Conservation (phyloP, 305 asterid species). For the Solanum chacoense region DNA sequence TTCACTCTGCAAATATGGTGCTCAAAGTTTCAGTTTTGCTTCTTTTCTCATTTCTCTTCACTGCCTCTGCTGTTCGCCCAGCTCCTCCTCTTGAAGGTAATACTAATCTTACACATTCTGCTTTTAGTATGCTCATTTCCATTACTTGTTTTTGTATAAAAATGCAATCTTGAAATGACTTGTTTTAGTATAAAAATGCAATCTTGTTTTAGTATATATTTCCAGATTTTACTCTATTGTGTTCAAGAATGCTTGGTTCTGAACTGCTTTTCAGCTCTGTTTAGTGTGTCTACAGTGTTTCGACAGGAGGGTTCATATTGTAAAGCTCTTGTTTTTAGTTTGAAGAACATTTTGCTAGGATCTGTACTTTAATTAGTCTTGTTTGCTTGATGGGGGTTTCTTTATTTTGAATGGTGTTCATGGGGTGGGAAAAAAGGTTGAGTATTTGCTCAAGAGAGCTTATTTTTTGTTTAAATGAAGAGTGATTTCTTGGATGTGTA, state of each 20-base stretch:
- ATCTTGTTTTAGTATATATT: not conserved
- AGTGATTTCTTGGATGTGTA: not conserved
- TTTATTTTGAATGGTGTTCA: not conserved
- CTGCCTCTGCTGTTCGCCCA: conserved; percentile 21
- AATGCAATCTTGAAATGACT: not conserved
- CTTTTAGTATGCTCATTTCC: not conserved
- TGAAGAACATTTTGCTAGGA: not conserved
- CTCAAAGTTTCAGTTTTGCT: conserved; percentile 12
- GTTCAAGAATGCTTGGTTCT: not conserved
- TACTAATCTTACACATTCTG: not conserved
- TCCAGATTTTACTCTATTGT: not conserved
- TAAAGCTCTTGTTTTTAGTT: not conserved
- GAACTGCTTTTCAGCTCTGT: not conserved
- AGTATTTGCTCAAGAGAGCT: not conserved
- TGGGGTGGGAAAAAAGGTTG: not conserved
- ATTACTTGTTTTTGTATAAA: not conserved
- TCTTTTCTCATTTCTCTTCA: conserved; percentile 8
- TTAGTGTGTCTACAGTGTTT: not conserved
- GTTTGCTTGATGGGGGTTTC: not conserved
- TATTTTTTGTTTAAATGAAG: not conserved
- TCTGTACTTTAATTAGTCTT: not conserved
- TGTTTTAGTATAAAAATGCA: not conserved
- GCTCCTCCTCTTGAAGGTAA: conserved; percentile 34
- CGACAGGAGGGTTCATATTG: not conserved
- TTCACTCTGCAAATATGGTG: conserved; percentile 16